Evolutionary conservation across 176 grass and related monocot genomes (phyloP).

Genomic region (Zizania latifolia): DNA sequence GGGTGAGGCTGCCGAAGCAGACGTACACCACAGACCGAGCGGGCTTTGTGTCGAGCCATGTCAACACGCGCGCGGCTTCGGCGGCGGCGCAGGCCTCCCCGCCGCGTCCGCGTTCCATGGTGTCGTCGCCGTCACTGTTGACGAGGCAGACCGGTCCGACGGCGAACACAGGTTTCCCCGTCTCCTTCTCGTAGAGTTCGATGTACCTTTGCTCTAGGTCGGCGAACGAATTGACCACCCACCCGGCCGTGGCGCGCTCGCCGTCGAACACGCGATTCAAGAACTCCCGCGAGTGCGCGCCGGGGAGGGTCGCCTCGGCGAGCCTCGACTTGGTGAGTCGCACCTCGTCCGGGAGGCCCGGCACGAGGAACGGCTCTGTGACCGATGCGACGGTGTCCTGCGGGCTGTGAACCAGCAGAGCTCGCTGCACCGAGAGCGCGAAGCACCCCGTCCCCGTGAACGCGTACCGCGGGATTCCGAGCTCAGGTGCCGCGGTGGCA

Average conservation of each 20-base stretch:
- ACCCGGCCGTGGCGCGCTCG: slow-evolving; percentile 47
- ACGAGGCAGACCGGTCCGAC: slow-evolving; percentile 52
- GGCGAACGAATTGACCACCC: slow-evolving; percentile 63
- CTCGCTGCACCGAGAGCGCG: slow-evolving; percentile 48
- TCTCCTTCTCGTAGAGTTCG: slow-evolving; percentile 54
- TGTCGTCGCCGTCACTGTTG: slow-evolving; percentile 32
- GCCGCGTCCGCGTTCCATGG: slow-evolving; percentile 37
- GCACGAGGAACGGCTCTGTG: slow-evolving; percentile 46
- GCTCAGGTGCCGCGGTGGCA: slow-evolving; percentile 31
- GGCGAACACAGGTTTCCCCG: slow-evolving; percentile 52
- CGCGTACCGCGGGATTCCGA: slow-evolving; percentile 49
- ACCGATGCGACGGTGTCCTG: slow-evolving; percentile 24
- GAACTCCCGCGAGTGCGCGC: slow-evolving; percentile 37
- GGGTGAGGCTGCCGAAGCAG: slow-evolving; percentile 55
- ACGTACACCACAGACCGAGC: slow-evolving; percentile 62
- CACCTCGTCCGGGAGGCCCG: slow-evolving; percentile 39
- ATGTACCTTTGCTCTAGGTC: slow-evolving; percentile 50
- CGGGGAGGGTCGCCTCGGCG: slow-evolving; percentile 52
- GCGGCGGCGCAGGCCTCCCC: not conserved
- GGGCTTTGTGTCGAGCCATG: slow-evolving; percentile 47
- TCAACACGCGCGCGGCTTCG: slow-evolving; percentile 30
- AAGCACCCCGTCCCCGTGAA: slow-evolving; percentile 67
- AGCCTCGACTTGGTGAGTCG: slow-evolving; percentile 47
- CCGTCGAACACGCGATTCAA: slow-evolving; percentile 37
- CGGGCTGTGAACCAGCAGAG: slow-evolving; percentile 35